phyloP scores from a whole-genome alignment of 768 basidiomycete genomes.

The Lactarius quietus region DNA sequence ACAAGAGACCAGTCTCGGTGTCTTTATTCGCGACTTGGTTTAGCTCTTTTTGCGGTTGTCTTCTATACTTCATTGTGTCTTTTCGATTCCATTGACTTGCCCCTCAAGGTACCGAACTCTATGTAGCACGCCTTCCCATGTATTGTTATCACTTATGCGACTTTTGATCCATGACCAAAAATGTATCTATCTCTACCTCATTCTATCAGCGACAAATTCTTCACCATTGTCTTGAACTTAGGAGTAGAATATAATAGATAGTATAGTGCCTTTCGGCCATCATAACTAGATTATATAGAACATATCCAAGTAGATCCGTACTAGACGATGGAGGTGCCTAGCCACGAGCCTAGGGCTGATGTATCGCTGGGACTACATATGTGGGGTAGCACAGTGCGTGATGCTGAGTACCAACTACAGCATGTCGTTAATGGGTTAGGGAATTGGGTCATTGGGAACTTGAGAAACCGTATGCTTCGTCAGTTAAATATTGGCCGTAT shows the following conservation, averaged over 20 bases:
- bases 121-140: not conserved
- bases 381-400: not conserved
- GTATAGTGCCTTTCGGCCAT: too few species aligned
- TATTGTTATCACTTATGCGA: not conserved
- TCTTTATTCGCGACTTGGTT: conserved; percentile 4
- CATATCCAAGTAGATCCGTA: too few species aligned
- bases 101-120: not conserved
- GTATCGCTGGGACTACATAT: not conserved
- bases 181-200: too few species aligned
- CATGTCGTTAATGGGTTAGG: not conserved
- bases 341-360: not conserved
- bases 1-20: conserved; percentile 9
- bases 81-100: not conserved
- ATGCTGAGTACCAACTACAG: not conserved
- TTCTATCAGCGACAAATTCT: too few species aligned
- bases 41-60: not conserved
- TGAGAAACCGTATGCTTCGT: not conserved
- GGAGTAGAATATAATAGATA: too few species aligned
- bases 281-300: too few species aligned
- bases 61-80: not conserved
- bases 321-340: not conserved
- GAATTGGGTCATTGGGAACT: not conserved
- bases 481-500: not conserved
- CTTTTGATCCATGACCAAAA: too few species aligned
- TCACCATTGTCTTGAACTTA: too few species aligned